phyloP scores from a whole-genome alignment of 305 asterid genomes.

The Fraxinus platypoda region DNA sequence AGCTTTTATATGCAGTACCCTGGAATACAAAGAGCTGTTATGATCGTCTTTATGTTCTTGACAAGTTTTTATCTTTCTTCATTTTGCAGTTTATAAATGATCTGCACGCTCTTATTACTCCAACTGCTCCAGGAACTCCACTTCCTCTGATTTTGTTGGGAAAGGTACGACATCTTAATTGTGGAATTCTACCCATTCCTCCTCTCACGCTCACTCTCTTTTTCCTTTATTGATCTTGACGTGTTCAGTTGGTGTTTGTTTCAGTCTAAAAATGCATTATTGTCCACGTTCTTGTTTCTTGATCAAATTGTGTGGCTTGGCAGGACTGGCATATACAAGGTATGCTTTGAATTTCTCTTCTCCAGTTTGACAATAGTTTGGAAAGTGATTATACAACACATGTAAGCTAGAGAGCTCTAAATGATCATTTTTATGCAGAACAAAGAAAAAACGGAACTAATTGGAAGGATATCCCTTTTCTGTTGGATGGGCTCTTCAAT shows the following conservation, averaged over 20 bases:
- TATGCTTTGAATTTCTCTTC: slow-evolving; percentile 27
- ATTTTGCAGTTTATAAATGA: slow-evolving; percentile 79
- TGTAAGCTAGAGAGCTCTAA: background rate
- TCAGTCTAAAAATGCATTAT: slow-evolving; percentile 88
- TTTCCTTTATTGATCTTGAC: slow-evolving; percentile 5
- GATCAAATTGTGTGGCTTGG: slow-evolving; percentile 96
- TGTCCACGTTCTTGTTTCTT: slow-evolving; percentile 81
- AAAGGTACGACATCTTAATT: slow-evolving; percentile 47
- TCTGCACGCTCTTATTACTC: slow-evolving; percentile 81
- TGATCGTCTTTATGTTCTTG: background rate
- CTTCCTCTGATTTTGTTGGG: slow-evolving; percentile 79
- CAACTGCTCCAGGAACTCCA: slow-evolving; percentile 86
- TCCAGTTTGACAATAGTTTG: background rate
- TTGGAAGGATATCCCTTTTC: slow-evolving; percentile 85
- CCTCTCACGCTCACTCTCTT: background rate
- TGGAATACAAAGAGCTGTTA: background rate
- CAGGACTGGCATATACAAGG: slow-evolving; percentile 93
- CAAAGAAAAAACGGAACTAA: slow-evolving; percentile 73
- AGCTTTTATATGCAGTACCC: background rate
- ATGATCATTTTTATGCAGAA: slow-evolving; percentile 40
- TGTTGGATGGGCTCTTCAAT: slow-evolving; percentile 86
- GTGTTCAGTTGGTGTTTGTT: slow-evolving; percentile 18
- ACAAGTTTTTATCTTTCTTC: background rate
- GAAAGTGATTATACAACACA: background rate
- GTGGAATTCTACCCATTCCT: background rate